Evolutionary conservation across 2,329 filamentous ascomycete species (phyloP), one percentile per base, ranked within the genome.

Genomic region (Lachnellula cervina): DNA sequence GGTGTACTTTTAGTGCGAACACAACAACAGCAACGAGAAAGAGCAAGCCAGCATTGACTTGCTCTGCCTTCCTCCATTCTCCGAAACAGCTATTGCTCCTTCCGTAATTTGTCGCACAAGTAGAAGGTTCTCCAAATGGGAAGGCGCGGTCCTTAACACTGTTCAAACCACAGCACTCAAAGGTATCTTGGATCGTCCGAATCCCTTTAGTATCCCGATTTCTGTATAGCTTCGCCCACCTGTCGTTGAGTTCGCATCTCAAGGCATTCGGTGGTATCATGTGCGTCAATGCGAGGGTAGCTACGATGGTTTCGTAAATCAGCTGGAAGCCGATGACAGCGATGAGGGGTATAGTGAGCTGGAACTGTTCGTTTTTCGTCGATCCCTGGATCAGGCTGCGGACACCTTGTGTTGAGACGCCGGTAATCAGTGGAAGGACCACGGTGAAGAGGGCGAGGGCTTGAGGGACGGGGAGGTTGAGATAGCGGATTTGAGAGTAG

Each of bases 121-220:
- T 60, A 52, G 72, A 54, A 52, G 57, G 38, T 9, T 25, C 8
- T 1, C 50, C 51, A 56, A 87, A 88, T 0, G 87, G 87, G 74
- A 79, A 89, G 0, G 80, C 79, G 61, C 79, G 80, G 64, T 90
- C 85, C 32, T 67, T 69, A 28, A 81, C 66, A 4, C 74, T 77
- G 54, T 76, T 76, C 35, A 88, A 74, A 0, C 87, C 87, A 62
- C 87, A 90, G 72, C 87, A 90, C 7, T 78, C 67, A 34, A 88
- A 78, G 0, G 77, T 69, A 65, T 90, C 83, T 64, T 90, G 87
- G 50, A 90, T 85, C 2, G 71, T 43, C 76, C 73, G 55, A 90
- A 79, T 2, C 75, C 69, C 5, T 66, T 64, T 0, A 59, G 17
- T 75, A 53, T 88, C 74, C 57, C 84, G 81, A 0, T 64, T 62